phyloP scores from a whole-genome alignment of 2,329 filamentous ascomycete genomes.

The Fusarium abutilonis region DNA sequence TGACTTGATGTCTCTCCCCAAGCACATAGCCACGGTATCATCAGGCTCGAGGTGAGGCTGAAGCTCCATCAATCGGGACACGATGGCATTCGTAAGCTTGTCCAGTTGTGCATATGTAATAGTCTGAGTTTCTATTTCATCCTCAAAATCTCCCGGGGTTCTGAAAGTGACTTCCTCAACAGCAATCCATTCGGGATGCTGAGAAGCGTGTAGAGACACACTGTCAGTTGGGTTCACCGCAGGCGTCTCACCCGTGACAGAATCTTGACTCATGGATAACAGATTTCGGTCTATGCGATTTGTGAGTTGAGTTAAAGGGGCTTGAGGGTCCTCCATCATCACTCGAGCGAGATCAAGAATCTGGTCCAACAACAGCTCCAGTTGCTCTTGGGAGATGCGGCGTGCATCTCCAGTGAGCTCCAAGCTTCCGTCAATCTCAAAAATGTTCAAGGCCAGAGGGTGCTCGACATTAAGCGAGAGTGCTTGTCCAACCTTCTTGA shows the following conservation, averaged over 20 bases:
- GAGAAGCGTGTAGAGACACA: not conserved
- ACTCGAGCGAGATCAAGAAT: constrained; percentile 8
- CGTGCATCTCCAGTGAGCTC: constrained; percentile 29
- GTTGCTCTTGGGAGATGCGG: constrained; percentile 15
- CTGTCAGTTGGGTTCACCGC: not conserved
- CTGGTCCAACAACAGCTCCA: constrained; percentile 14
- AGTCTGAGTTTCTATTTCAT: not conserved
- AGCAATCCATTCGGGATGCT: constrained; percentile 22
- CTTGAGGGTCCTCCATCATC: not conserved
- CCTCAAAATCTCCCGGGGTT: not conserved
- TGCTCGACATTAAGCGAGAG: constrained; percentile 30
- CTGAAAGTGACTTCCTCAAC: constrained; percentile 13
- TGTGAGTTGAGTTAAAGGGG: not conserved
- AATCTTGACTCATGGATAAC: not conserved
- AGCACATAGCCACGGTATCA: constrained; percentile 12
- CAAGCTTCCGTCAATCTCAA: not conserved
- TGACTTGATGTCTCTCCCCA: constrained; percentile 17
- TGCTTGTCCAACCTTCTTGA: constrained; percentile 16
- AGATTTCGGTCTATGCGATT: not conserved
- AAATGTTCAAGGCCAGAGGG: constrained; percentile 18
- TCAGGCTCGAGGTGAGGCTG: not conserved
- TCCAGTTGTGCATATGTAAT: constrained; percentile 12
- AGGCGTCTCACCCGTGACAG: fast-evolving
- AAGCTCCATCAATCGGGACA: not conserved
- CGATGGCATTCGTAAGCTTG: constrained; percentile 2